Percentiles rank a stretch among this genome's conserved stretches.
Evolutionary conservation across 179 eudicot species (phyloP).

Genomic region (Beta corolliflora): DNA sequence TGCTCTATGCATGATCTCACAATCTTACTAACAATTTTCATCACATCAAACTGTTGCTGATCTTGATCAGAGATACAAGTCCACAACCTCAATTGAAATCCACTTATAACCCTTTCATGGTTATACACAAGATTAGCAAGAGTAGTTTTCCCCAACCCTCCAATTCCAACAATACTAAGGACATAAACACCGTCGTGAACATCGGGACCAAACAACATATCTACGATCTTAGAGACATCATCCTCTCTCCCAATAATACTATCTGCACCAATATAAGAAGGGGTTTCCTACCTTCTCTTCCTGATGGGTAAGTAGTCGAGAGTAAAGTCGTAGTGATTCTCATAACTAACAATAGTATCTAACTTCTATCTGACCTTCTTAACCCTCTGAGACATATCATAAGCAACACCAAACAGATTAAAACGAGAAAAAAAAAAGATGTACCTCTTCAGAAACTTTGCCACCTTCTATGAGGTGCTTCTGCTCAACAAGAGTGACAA

Average conservation of each 20-base stretch:
- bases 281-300: not conserved
- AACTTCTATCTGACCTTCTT: not conserved
- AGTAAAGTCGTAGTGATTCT: not conserved
- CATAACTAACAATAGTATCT: not conserved
- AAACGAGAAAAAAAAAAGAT: not conserved
- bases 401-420: not conserved
- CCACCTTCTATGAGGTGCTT: not conserved
- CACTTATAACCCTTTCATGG: not conserved
- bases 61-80: too few relatives aligned
- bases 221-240: not conserved
- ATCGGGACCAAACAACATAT: not conserved
- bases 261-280: not conserved
- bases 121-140: not conserved
- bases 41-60: too few relatives aligned
- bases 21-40: not conserved
- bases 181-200: not conserved
- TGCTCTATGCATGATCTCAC: not conserved
- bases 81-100: too few relatives aligned
- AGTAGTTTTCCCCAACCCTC: not conserved
- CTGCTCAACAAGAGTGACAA: constrained; percentile 1
- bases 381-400: not conserved
- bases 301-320: not conserved
- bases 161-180: not conserved
- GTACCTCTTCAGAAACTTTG: not conserved
- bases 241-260: too few relatives aligned